Conservation (phyloP, 495 filamentous ascomycete species). For the Xylaria grammica region DNA sequence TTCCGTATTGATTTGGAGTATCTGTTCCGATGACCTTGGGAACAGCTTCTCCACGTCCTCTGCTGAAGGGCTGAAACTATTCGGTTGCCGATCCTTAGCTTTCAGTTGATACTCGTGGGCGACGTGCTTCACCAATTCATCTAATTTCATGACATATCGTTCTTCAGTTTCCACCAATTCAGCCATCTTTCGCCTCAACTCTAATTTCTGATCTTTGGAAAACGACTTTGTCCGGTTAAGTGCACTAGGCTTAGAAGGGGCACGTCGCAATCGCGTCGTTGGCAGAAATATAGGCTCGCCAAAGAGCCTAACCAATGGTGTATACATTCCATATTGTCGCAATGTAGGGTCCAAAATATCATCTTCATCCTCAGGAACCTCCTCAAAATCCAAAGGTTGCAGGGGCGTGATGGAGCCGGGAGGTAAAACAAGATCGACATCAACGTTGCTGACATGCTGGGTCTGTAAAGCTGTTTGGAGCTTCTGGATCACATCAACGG, state of each 20-base stretch:
- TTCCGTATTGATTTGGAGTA: constrained; percentile 76
- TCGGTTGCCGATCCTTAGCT: constrained; percentile 59
- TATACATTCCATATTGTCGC: constrained; percentile 75
- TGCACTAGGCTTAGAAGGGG: constrained; percentile 83
- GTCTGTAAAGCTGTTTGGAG: constrained; percentile 75
- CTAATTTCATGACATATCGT: constrained; percentile 84
- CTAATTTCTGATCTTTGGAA: constrained; percentile 79
- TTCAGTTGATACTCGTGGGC: constrained; percentile 73
- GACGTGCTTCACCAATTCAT: constrained; percentile 78
- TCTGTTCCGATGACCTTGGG: constrained; percentile 75
- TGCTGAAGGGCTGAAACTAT: constrained; percentile 74
- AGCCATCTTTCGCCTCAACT: constrained; percentile 84
- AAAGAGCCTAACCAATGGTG: constrained; percentile 72
- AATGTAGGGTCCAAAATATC: constrained; percentile 64
- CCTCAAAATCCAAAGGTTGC: constrained; percentile 55
- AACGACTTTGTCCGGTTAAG: constrained; percentile 75
- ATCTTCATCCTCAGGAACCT: constrained; percentile 60
- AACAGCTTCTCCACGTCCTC: constrained; percentile 77
- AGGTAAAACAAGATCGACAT: constrained; percentile 87
- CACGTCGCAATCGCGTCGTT: constrained; percentile 82
- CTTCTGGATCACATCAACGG: constrained; percentile 69
- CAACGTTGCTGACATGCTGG: constrained; percentile 79
- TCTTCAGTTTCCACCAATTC: constrained; percentile 94
- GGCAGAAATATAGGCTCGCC: constrained; percentile 86
- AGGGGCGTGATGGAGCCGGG: constrained; percentile 69